These are phyloP conservation scores for Penicillium cosmopolitanum DNA, from an alignment of 495 filamentous ascomycete species.

Conservation along the genomic window DNA sequence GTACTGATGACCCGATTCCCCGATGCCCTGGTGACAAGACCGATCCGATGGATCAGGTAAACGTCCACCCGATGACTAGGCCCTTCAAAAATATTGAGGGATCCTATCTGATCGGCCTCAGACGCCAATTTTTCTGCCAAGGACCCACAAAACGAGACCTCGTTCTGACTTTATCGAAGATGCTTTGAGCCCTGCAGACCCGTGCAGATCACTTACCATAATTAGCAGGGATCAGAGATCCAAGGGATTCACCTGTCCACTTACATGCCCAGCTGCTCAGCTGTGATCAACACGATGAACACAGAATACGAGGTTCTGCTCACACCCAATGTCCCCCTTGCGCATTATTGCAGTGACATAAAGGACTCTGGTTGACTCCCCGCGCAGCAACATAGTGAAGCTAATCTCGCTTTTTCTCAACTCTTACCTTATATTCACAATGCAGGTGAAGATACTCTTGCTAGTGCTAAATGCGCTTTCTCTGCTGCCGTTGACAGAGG, in stretches of 20 bases:
- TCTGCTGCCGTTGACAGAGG: background rate
- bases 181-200: conserved; percentile 8
- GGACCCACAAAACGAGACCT: background rate
- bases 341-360: conserved; percentile 2
- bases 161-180: conserved; percentile 1
- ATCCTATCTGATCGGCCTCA: background rate
- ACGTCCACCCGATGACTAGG: too few relatives aligned
- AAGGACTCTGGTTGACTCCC: background rate
- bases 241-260: conserved; percentile 1
- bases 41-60: too few relatives aligned
- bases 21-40: too few relatives aligned
- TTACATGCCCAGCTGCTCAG: conserved; percentile 2
- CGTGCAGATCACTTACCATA: conserved; percentile 9
- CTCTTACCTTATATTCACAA: background rate
- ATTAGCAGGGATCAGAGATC: conserved; percentile 8
- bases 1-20: background rate
- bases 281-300: conserved; percentile 4
- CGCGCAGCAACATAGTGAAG: background rate
- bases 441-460: conserved; percentile 2
- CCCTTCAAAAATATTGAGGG: too few relatives aligned
- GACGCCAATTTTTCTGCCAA: background rate
- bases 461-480: conserved; percentile 4
- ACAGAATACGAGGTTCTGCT: conserved; percentile 11
- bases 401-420: background rate
- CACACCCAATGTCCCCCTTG: conserved; percentile 5